Percentiles rank a stretch among this genome's conserved stretches.
Conservation (phyloP, 2,329 filamentous ascomycete species). For the Arthrobotrys iridis region DNA sequence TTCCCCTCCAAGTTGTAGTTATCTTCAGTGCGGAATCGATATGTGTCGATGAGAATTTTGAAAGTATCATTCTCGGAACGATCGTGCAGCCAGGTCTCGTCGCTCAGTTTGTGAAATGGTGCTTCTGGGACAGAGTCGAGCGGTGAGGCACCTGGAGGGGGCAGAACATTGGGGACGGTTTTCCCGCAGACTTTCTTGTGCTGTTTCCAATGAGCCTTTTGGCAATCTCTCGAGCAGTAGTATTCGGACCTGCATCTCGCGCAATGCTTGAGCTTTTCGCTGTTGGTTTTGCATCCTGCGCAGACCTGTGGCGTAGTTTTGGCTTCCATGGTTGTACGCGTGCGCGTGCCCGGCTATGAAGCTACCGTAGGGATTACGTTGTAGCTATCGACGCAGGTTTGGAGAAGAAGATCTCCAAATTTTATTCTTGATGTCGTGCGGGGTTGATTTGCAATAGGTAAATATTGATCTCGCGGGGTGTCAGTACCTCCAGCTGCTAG, state of each 20-base stretch:
- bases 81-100: conserved; percentile 63
- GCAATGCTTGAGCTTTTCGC: conserved; percentile 61
- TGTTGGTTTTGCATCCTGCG: not conserved
- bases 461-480: too few relatives aligned
- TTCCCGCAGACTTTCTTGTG: conserved; percentile 64
- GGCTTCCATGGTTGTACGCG: too few relatives aligned
- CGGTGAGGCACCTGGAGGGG: conserved; percentile 57
- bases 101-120: conserved; percentile 63
- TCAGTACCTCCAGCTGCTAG: too few relatives aligned
- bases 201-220: conserved; percentile 66
- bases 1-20: conserved; percentile 57
- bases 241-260: conserved; percentile 41
- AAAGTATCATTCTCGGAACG: conserved; percentile 64
- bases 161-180: not conserved
- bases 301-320: too few relatives aligned
- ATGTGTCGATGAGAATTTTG: conserved; percentile 65
- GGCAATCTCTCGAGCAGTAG: conserved; percentile 68
- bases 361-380: too few relatives aligned
- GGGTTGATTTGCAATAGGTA: too few relatives aligned
- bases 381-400: too few relatives aligned
- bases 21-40: conserved; percentile 65
- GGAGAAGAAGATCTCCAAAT: too few relatives aligned
- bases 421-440: too few relatives aligned
- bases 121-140: conserved; percentile 59
- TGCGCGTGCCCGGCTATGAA: too few relatives aligned